phyloP scores from a whole-genome alignment of 306 rosid species.

The Malus sieversii region DNA sequence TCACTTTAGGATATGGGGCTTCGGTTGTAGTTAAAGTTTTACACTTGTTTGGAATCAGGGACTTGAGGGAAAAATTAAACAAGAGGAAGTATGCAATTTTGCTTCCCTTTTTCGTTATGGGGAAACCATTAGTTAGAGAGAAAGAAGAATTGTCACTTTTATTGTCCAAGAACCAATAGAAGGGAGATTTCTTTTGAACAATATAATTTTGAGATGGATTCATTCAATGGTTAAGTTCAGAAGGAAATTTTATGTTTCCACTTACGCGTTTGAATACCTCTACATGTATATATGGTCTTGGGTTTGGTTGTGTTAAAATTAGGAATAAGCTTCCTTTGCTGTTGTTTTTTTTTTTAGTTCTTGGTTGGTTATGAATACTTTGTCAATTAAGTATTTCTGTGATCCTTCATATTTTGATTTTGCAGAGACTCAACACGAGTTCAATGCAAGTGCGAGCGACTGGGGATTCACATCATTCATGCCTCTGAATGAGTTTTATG shows the following conservation, averaged over 20 bases:
- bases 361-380: background rate
- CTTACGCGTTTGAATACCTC: background rate
- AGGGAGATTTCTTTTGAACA: too few species aligned
- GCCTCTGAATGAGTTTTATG: background rate
- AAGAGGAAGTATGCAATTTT: background rate
- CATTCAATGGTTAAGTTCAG: too few species aligned
- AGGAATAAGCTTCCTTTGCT: background rate
- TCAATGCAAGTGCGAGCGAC: background rate
- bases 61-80: background rate
- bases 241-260: background rate
- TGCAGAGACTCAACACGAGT: background rate
- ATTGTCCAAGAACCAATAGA: background rate
- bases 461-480: constrained; percentile 1
- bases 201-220: too few species aligned
- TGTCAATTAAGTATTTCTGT: background rate
- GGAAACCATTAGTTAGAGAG: background rate
- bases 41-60: background rate
- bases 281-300: background rate
- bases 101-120: background rate
- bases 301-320: background rate
- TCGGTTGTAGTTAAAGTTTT: too few species aligned
- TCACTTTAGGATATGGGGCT: too few species aligned
- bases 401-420: background rate
- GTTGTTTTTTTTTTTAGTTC: background rate
- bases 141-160: background rate